These are phyloP conservation scores for Saussurea involucrata DNA, from an alignment of 129 eudicot species.

Conservation along the genomic window DNA sequence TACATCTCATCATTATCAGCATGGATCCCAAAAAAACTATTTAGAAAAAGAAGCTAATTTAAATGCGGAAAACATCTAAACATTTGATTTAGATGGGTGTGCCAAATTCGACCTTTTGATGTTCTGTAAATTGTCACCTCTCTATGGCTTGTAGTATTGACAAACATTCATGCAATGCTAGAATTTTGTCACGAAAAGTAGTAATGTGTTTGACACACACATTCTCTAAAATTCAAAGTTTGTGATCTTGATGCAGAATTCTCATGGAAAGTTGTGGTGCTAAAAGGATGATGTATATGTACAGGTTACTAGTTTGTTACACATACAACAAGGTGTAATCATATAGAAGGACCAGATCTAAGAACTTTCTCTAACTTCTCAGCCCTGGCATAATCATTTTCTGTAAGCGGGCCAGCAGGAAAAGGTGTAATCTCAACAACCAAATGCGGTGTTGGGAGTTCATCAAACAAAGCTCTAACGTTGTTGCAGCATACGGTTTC, in stretches of 20 bases:
- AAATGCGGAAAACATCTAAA: neutral
- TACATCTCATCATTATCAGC: neutral
- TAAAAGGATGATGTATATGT: conserved; percentile 26
- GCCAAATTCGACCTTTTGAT: neutral
- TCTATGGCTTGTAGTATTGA: neutral
- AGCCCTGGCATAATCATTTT: conserved; percentile 80
- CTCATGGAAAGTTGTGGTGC: conserved; percentile 6
- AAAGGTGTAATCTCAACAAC: conserved; percentile 82
- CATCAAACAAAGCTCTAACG: conserved; percentile 82
- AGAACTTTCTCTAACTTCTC: conserved; percentile 88
- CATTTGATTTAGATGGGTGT: neutral
- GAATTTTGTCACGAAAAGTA: neutral
- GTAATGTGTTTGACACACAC: neutral
- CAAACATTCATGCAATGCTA: neutral
- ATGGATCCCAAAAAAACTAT: neutral
- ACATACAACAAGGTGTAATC: conserved; percentile 28
- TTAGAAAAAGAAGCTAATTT: neutral
- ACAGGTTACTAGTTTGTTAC: conserved; percentile 18
- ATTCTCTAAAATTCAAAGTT: neutral
- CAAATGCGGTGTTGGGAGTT: conserved; percentile 86
- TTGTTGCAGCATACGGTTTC: conserved; percentile 90
- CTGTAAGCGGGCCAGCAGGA: conserved; percentile 85
- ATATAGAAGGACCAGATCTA: conserved; percentile 76
- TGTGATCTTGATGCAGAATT: neutral
- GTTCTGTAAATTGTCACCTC: neutral